A percentile compares a stretch with the other conserved stretches of the same genome.
Evolutionary conservation across 768 basidiomycete species (phyloP).

Genomic region (Astraeus odoratus): DNA sequence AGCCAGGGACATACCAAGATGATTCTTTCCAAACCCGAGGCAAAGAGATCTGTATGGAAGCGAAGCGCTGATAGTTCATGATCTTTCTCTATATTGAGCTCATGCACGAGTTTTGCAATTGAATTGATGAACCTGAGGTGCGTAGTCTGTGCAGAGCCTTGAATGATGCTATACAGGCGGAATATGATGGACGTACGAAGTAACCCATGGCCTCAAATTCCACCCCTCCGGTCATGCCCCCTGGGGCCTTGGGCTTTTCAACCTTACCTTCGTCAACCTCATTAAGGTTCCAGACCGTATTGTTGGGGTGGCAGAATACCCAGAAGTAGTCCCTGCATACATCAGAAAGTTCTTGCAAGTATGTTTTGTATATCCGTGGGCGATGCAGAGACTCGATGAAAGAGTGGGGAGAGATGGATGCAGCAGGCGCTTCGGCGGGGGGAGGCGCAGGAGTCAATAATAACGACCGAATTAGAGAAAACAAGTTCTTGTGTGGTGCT

Average conservation of each 20-base stretch:
- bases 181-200: slow-evolving; percentile 52
- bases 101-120: slow-evolving; percentile 58
- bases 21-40: slow-evolving; percentile 87
- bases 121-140: slow-evolving; percentile 86
- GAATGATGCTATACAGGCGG: slow-evolving; percentile 7
- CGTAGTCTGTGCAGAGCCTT: slow-evolving; percentile 49
- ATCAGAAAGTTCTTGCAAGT: slow-evolving; percentile 79
- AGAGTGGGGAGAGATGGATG: slow-evolving; percentile 64
- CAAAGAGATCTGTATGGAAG: slow-evolving; percentile 83
- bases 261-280: slow-evolving; percentile 82
- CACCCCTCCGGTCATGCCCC: slow-evolving; percentile 97
- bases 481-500: slow-evolving; percentile 63
- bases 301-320: slow-evolving; percentile 96
- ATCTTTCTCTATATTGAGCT: slow-evolving; percentile 58
- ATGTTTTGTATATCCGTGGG: slow-evolving; percentile 72
- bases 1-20: slow-evolving; percentile 56
- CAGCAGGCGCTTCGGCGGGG: slow-evolving; percentile 52
- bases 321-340: slow-evolving; percentile 92
- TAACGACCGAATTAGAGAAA: slow-evolving; percentile 66
- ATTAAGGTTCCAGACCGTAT: slow-evolving; percentile 79
- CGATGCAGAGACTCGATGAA: slow-evolving; percentile 71
- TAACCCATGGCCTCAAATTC: slow-evolving; percentile 97
- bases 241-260: slow-evolving; percentile 89
- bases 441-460: slow-evolving; percentile 69
- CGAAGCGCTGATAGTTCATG: slow-evolving; percentile 71